A percentile compares a stretch with the other conserved stretches of the same genome.
Evolutionary conservation across 352 stramenopile genomes (phyloP).

Genomic region (Phytopythium kandeliae): DNA sequence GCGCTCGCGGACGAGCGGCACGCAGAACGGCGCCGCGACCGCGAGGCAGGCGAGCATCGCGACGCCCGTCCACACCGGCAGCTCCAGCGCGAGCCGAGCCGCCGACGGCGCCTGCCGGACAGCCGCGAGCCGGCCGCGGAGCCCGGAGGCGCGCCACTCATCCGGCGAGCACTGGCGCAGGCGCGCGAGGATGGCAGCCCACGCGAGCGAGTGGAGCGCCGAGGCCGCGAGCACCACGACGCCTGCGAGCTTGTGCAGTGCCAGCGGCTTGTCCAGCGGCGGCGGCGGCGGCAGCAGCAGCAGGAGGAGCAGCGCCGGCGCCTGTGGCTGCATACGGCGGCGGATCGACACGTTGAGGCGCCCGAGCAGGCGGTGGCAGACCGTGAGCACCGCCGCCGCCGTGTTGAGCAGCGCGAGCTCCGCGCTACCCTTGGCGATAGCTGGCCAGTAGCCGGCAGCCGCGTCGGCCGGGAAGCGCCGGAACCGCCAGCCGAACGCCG

Average conservation of each 20-base stretch:
- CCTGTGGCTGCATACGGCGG: too few relatives aligned
- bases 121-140: slow-evolving; percentile 8
- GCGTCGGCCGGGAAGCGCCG: slow-evolving; percentile 13
- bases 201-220: slow-evolving; percentile 29
- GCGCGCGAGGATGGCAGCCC: slow-evolving; percentile 19
- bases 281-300: background rate
- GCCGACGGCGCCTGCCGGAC: slow-evolving; percentile 12
- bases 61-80: slow-evolving; percentile 41
- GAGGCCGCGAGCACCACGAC: slow-evolving; percentile 18
- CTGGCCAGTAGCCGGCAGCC: slow-evolving; percentile 14
- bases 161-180: slow-evolving; percentile 7
- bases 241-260: slow-evolving; percentile 30
- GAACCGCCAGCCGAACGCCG: background rate
- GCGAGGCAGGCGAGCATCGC: slow-evolving; percentile 22
- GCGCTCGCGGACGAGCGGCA: slow-evolving; percentile 10
- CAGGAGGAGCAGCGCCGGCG: too few relatives aligned
- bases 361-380: slow-evolving; percentile 24
- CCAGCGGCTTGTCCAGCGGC: slow-evolving; percentile 28
- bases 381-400: slow-evolving; percentile 19
- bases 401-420: slow-evolving; percentile 37
- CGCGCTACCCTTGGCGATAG: slow-evolving; percentile 35
- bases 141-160: slow-evolving; percentile 19
- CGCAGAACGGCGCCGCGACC: slow-evolving; percentile 18
- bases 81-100: slow-evolving; percentile 5
- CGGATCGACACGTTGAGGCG: background rate